phyloP scores from a whole-genome alignment of 2,329 filamentous ascomycete genomes.

The Trichoderma cornu-damae region DNA sequence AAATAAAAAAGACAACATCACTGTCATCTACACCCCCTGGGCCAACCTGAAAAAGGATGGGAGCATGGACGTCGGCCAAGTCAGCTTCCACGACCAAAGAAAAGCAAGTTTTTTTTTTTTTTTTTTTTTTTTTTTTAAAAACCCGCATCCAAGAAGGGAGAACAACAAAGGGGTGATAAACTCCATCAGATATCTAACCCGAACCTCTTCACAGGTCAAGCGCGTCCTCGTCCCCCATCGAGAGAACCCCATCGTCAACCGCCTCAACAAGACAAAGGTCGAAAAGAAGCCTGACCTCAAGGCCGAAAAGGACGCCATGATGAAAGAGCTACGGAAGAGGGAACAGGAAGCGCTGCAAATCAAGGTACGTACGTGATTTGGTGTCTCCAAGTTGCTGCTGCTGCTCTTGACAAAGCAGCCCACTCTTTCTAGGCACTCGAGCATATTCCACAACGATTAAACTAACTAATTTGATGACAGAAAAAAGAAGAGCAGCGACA shows the following conservation, averaged over 20 bases:
- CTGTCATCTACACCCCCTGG: slow-evolving; percentile 96
- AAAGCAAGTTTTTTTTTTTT: slow-evolving; percentile 40
- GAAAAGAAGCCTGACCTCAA: slow-evolving; percentile 82
- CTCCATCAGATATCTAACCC: background rate
- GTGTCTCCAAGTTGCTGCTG: background rate
- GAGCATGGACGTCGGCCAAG: slow-evolving; percentile 91
- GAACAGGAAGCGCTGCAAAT: slow-evolving; percentile 60
- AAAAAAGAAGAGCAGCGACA: slow-evolving; percentile 70
- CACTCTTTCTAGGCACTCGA: background rate
- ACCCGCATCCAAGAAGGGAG: background rate
- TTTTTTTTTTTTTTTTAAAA: too few relatives aligned
- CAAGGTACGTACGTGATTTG: slow-evolving; percentile 48
- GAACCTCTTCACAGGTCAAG: slow-evolving; percentile 55
- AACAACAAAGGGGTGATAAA: background rate
- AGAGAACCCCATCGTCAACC: slow-evolving; percentile 88
- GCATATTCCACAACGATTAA: background rate
- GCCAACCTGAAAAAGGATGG: slow-evolving; percentile 93
- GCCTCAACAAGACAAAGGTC: slow-evolving; percentile 93
- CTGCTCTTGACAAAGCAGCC: background rate
- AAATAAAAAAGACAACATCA: slow-evolving; percentile 98
- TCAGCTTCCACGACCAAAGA: slow-evolving; percentile 85
- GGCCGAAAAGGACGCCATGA: slow-evolving; percentile 72
- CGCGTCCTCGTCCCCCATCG: slow-evolving; percentile 72
- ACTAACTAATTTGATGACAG: slow-evolving; percentile 35
- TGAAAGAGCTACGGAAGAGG: slow-evolving; percentile 64